Percentiles rank a stretch among this genome's conserved stretches.
Conservation (phyloP, 1,284 basidiomycete species). For the Agaricales sp. region DNA sequence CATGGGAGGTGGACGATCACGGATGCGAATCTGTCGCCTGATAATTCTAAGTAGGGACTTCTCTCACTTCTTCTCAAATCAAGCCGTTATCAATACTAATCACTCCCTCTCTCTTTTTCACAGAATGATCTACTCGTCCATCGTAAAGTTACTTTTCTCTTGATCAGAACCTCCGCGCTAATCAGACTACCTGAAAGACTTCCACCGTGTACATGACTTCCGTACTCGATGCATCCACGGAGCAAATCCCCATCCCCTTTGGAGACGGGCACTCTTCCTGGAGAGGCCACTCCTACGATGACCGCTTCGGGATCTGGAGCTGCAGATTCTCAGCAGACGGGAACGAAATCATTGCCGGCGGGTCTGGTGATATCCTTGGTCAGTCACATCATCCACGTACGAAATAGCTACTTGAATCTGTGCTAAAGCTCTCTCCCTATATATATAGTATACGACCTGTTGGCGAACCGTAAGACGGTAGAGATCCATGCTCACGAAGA, state of each 20-base stretch:
- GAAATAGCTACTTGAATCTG: not conserved
- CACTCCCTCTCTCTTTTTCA: conserved; percentile 8
- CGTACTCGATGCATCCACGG: conserved; percentile 60
- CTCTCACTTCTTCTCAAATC: not conserved
- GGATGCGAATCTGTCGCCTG: conserved; percentile 86
- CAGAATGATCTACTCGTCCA: conserved; percentile 89
- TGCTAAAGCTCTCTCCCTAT: conserved; percentile 2
- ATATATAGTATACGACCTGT: conserved; percentile 77
- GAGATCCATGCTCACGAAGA: conserved; percentile 79
- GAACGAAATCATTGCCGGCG: conserved; percentile 79
- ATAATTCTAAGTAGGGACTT: conserved; percentile 69
- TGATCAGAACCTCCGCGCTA: conserved; percentile 6
- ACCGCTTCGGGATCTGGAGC: conserved; percentile 74
- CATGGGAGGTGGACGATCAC: conserved; percentile 87
- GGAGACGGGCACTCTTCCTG: conserved; percentile 29
- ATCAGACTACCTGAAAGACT: conserved; percentile 20
- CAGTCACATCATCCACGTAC: too few species aligned
- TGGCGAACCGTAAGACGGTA: conserved; percentile 70
- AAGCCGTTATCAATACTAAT: not conserved
- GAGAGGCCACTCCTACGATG: conserved; percentile 30
- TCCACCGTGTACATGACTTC: conserved; percentile 81
- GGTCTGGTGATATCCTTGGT: conserved; percentile 73
- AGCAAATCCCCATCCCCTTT: conserved; percentile 71
- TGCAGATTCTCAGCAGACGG: conserved; percentile 95
- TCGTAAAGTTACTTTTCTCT: conserved; percentile 35